Base-by-base conservation (phyloP, 768 basidiomycete species). In the Mycena olivaceomarginata region DNA sequence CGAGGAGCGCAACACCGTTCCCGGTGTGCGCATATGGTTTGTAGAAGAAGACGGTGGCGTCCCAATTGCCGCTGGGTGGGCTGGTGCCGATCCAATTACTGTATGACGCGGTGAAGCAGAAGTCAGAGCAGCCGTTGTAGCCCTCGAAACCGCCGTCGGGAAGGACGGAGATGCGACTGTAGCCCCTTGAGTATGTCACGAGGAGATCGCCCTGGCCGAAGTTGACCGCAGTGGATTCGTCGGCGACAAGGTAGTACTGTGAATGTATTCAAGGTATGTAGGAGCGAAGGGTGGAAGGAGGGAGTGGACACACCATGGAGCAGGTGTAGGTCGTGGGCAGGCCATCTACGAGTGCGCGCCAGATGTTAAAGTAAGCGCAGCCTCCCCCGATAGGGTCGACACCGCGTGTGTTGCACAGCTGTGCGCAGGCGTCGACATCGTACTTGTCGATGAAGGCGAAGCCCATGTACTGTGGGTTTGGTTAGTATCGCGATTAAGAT, bases 401-500 rank as follows among this genome's bases (percentile, higher is more conserved):
- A 13, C 83, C 86, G 43, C 89, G 86, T 13, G 82, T 83, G 67
- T 88, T 89, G 81, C 90, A 90, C 31, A 86, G 83, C n/a, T 82
- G 82, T 39, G 90, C 87, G 56, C 89, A 90, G 9, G 87, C 87
- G 8, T 85, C 77, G 67, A 88, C 87, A 75, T 90, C 89, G 80
- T 90, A 90, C 67, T 85, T 82, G 77, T 88, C 86, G n/a, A 90
- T 83, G 82, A 89, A 89, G 11, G 85, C 87, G 73, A 88, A 90
- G 65, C 88, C 88, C 89, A 89, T 89, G 78, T 90, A 90, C 89
- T 89, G 22, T 2, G 22, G 20, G 31, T 82, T 60, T 84, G 25
- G 25, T 59, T 37, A 59, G 57, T 59, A 59, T 37, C 31, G 31
- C 13, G 57, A 59, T 59, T n/a, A n/a, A 59, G 31, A 37, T 59